Conservation (phyloP, 2,329 filamentous ascomycete genomes). For the Fusarium kyushuense region DNA sequence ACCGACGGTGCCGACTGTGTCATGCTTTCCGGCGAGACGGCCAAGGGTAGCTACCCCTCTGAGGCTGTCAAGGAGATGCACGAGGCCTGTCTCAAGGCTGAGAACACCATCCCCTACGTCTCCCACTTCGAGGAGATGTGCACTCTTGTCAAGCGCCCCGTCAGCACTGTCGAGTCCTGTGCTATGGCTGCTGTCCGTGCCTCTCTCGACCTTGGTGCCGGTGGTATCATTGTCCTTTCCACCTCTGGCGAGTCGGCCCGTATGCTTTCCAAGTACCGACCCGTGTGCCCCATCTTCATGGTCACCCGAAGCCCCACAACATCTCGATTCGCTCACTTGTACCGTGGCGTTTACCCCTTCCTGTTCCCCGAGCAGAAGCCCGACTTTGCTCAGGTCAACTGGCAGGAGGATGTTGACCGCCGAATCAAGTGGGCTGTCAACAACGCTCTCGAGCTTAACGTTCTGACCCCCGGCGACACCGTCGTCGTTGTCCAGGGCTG, state of each 20-base stretch:
- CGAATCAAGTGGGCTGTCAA: slow-evolving; percentile 97
- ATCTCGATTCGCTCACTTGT: slow-evolving; percentile 91
- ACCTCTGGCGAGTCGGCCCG: slow-evolving; percentile 96
- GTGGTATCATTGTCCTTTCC: slow-evolving; percentile 94
- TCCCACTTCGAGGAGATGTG: slow-evolving; percentile 96
- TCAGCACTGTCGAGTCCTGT: slow-evolving; percentile 90
- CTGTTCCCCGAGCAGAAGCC: slow-evolving; percentile 93
- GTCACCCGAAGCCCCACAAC: slow-evolving; percentile 88
- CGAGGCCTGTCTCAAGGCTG: slow-evolving; percentile 94
- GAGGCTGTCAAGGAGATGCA: slow-evolving; percentile 98
- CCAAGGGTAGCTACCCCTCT: slow-evolving; percentile 94
- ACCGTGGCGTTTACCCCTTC: slow-evolving; percentile 98
- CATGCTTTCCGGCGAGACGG: slow-evolving; percentile 99
- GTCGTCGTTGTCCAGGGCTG: slow-evolving; percentile 90
- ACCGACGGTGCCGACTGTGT: slow-evolving; percentile 98
- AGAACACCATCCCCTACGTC: slow-evolving; percentile 97
- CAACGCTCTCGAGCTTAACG: slow-evolving; percentile 84
- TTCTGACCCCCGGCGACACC: slow-evolving; percentile 77
- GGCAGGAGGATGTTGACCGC: slow-evolving; percentile 98
- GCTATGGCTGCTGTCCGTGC: slow-evolving; percentile 97
- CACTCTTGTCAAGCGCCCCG: slow-evolving; percentile 83
- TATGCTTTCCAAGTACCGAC: slow-evolving; percentile 97
- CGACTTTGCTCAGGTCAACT: slow-evolving; percentile 91
- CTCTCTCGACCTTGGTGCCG: slow-evolving; percentile 94
- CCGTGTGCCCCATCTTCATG: slow-evolving; percentile 99